Percentiles rank a stretch among this genome's conserved stretches.
Evolutionary conservation across 2,329 filamentous ascomycete species (phyloP).

Genomic region (Phialophora tarda): DNA sequence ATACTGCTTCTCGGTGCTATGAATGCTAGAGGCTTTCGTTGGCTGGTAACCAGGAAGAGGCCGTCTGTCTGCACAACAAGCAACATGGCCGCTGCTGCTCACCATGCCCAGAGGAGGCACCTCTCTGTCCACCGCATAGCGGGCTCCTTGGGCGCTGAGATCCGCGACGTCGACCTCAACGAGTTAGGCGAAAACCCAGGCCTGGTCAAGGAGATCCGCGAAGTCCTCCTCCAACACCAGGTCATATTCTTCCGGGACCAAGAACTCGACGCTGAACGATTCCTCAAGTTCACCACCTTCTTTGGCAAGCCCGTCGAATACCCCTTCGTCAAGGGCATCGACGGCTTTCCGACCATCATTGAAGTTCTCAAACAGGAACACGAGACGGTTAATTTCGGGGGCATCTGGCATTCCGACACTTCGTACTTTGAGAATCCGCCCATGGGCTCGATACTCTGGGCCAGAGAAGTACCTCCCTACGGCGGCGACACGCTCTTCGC

Average conservation of each 20-base stretch:
- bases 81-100: not conserved
- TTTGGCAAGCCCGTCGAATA: slow-evolving; percentile 38
- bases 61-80: not conserved
- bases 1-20: not conserved
- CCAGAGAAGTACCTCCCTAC: slow-evolving; percentile 37
- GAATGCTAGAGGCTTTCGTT: not conserved
- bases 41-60: not conserved
- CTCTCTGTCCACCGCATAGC: slow-evolving; percentile 35
- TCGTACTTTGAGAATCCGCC: slow-evolving; percentile 34
- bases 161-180: slow-evolving; percentile 34
- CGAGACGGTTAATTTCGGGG: slow-evolving; percentile 38
- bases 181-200: slow-evolving; percentile 29
- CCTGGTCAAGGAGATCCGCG: slow-evolving; percentile 33
- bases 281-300: slow-evolving; percentile 31
- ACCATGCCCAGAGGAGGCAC: slow-evolving; percentile 13
- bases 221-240: slow-evolving; percentile 34
- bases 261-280: slow-evolving; percentile 28
- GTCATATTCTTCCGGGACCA: slow-evolving; percentile 39
- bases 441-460: slow-evolving; percentile 35
- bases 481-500: slow-evolving; percentile 45
- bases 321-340: slow-evolving; percentile 37
- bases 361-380: slow-evolving; percentile 37
- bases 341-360: slow-evolving; percentile 36
- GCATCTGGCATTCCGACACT: slow-evolving; percentile 39
- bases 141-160: slow-evolving; percentile 36